Conservation (phyloP, 345 rosid species). For the Combretum micranthum region DNA sequence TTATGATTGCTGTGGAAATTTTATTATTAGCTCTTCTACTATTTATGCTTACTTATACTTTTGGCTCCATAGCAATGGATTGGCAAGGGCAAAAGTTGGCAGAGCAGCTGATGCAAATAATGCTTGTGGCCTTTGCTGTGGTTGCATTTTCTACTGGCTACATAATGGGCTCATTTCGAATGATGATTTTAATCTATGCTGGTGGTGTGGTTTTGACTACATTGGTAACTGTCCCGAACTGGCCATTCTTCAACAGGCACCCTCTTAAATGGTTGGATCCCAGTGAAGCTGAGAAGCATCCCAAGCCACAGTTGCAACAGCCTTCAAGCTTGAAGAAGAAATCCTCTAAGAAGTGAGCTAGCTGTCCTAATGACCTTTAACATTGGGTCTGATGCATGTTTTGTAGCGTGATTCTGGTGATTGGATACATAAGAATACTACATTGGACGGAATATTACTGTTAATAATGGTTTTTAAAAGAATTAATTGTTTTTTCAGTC, state of each 20-base stretch:
- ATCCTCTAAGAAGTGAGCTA: conserved; percentile 45
- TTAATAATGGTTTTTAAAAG: no score
- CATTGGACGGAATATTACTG: no score
- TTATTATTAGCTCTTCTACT: no score
- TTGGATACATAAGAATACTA: not conserved
- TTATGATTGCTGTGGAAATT: no score
- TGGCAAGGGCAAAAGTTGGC: conserved; percentile 97
- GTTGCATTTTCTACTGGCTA: conserved; percentile 50
- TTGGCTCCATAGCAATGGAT: conserved; percentile 43
- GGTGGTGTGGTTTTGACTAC: conserved; percentile 72
- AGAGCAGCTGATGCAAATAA: conserved; percentile 86
- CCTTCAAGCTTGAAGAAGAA: conserved; percentile 53
- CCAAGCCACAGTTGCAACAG: conserved; percentile 48
- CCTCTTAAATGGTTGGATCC: conserved; percentile 86
- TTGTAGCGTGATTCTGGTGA: not conserved
- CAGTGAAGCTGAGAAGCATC: conserved; percentile 69
- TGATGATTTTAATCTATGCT: conserved; percentile 64
- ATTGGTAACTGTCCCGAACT: conserved; percentile 70
- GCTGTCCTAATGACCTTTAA: not conserved
- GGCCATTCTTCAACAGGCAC: conserved; percentile 81
- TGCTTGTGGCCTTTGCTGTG: conserved; percentile 58
- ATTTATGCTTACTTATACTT: not conserved
- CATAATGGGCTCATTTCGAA: conserved; percentile 55
- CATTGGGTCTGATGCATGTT: not conserved
- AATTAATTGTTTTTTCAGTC: no score